These are phyloP conservation scores for Phylloboletellus chloephorus DNA, from an alignment of 1,284 basidiomycete species.

Conservation along the genomic window DNA sequence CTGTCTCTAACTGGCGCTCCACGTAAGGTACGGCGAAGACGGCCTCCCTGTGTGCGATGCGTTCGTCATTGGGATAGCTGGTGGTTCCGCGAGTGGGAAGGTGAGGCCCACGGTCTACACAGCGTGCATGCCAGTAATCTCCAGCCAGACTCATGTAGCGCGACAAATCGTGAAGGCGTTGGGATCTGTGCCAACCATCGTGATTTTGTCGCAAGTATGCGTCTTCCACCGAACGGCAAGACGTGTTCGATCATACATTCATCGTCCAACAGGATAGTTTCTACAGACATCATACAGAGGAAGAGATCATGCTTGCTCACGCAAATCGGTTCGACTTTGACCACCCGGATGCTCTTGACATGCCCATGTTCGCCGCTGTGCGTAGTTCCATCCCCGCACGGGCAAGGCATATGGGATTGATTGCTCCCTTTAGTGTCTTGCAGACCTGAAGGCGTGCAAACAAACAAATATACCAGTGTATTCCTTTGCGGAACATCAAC, in stretches of 20 bases:
- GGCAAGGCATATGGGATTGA: background rate
- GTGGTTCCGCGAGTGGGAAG: conserved; percentile 94
- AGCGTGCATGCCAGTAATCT: conserved; percentile 11
- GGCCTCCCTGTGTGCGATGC: conserved; percentile 66
- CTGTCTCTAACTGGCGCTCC: conserved; percentile 12
- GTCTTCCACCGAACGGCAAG: background rate
- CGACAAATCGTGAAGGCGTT: conserved; percentile 78
- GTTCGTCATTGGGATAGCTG: conserved; percentile 92
- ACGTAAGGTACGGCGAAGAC: conserved; percentile 66
- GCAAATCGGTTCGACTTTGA: conserved; percentile 89
- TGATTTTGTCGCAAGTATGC: conserved; percentile 79
- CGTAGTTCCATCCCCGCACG: conserved; percentile 21
- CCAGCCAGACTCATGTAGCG: conserved; percentile 80
- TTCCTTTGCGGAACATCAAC: conserved; percentile 89
- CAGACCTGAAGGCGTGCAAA: conserved; percentile 77
- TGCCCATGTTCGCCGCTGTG: conserved; percentile 79
- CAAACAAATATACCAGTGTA: conserved; percentile 90
- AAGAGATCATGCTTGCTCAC: conserved; percentile 79
- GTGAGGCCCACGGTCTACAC: conserved; percentile 37
- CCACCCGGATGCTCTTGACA: conserved; percentile 91
- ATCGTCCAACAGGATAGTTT: conserved; percentile 74
- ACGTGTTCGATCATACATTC: background rate
- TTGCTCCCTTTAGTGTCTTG: conserved; percentile 56
- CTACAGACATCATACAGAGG: conserved; percentile 76
- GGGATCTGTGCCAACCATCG: conserved; percentile 81